Percentiles rank a stretch among this genome's conserved stretches.
Conservation (phyloP, 176 grass and related monocot genomes). For the Aegilops bicornis region DNA sequence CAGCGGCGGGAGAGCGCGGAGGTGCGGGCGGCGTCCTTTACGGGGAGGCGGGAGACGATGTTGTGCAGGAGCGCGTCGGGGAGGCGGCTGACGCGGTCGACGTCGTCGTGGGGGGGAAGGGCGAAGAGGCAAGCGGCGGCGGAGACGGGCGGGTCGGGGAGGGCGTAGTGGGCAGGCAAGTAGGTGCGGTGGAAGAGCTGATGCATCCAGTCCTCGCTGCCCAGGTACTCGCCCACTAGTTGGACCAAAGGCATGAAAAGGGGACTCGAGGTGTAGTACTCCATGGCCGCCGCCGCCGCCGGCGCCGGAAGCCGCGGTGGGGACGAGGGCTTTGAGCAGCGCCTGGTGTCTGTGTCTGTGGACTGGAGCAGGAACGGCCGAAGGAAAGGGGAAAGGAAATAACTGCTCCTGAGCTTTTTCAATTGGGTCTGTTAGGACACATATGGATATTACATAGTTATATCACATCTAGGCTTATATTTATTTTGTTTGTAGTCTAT, state of each 20-base stretch:
- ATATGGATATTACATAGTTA: no score
- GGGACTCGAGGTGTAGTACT: background rate
- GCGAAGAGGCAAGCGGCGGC: background rate
- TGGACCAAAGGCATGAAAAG: no score
- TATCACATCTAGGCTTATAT: no score
- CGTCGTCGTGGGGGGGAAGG: background rate
- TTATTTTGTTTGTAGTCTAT: no score
- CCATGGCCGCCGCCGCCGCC: background rate
- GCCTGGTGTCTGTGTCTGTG: background rate
- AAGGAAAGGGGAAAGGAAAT: no score
- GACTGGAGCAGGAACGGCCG: no score
- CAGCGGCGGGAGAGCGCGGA: background rate
- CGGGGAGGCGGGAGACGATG: conserved; percentile 1
- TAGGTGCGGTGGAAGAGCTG: background rate
- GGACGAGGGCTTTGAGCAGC: background rate
- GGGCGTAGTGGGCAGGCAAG: background rate
- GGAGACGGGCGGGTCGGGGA: background rate
- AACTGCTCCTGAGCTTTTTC: no score
- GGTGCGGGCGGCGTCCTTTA: background rate
- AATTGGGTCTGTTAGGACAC: no score
- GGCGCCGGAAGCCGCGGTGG: background rate
- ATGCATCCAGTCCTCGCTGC: background rate
- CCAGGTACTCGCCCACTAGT: background rate
- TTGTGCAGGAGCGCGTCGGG: background rate
- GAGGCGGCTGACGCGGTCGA: background rate